Base-by-base conservation (phyloP, 2,329 filamentous ascomycete genomes). In the Pseudogymnoascus sp. region DNA sequence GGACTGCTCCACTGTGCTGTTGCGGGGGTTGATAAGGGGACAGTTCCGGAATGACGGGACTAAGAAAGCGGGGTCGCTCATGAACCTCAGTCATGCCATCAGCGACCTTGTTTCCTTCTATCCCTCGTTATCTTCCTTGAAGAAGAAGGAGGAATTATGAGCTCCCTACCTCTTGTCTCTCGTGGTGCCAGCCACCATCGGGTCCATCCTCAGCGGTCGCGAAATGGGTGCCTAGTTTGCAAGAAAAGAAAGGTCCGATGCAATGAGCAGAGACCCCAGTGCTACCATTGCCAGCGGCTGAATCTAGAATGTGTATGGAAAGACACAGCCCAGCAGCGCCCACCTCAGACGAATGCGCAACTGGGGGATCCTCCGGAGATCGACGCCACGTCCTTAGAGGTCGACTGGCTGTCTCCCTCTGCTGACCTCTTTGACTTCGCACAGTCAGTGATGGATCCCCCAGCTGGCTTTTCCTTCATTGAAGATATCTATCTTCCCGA, bases 81-180 rank as follows among this genome's bases (percentile, higher is more conserved):
- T 57, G 50, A 57, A 57, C 50, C 17, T 57, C 50, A 13, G 21
- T 57, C 28, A 19, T 35, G 15, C 26, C 28, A 21, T 35, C 50
- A 33, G 28, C 28, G 28, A 57, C n/a, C 50, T 57, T 33, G 50
- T 57, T 57, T 57, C 50, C 17, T 57, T 57, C 50, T 8, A 33
- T 57, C 28, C 17, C n/a, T 57, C 28, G 28, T 35, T 35, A 17
- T 57, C 4, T 57, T 57, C 7, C 50, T 57, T 10, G 50, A 57
- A 57, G 31, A 57, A 53, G 50, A 57, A 57, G 50, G 50, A 57
- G 50, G 11, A 57, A 57, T 57, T 6, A 57, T 57, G 50, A 57
- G n/a, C 17, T 33, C 50, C 28, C 17, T 21, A 57, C 50, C 50
- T 57, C 28, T 57, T 35, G n/a, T 28, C 28, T 33, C 50, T 57